A percentile compares a stretch with the other conserved stretches of the same genome.
Evolutionary conservation across 2,329 filamentous ascomycete genomes (phyloP).

Genomic region (Oidium heveae): DNA sequence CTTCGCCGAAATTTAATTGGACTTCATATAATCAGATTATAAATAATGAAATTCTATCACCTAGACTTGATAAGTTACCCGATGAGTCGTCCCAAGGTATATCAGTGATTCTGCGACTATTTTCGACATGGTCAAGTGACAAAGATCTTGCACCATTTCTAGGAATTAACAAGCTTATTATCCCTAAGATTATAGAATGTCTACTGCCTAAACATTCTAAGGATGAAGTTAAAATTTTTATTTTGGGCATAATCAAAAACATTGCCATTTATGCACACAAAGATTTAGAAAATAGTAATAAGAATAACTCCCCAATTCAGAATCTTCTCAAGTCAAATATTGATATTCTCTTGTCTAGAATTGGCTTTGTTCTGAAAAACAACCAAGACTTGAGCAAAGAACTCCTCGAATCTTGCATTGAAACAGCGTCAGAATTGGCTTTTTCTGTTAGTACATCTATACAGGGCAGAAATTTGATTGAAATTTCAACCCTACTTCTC

Average conservation of each 20-base stretch:
- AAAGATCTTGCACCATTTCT: conserved; percentile 44
- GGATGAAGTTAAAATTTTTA: conserved; percentile 64
- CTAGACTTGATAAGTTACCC: conserved; percentile 53
- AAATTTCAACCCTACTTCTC: conserved; percentile 57
- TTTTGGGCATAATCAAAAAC: conserved; percentile 49
- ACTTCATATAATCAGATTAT: conserved; percentile 42
- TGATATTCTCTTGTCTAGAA: conserved; percentile 36
- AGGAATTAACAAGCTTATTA: conserved; percentile 27
- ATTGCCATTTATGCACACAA: conserved; percentile 31
- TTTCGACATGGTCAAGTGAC: conserved; percentile 56
- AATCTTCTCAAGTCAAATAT: conserved; percentile 31
- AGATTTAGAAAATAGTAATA: background rate
- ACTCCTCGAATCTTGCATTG: conserved; percentile 54
- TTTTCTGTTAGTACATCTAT: conserved; percentile 39
- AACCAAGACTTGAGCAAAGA: conserved; percentile 35
- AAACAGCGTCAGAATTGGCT: conserved; percentile 52
- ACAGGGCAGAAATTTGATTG: conserved; percentile 53
- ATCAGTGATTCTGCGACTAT: conserved; percentile 56
- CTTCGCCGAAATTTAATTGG: conserved; percentile 48
- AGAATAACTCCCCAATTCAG: conserved; percentile 18
- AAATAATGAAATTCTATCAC: conserved; percentile 49
- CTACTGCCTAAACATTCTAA: conserved; percentile 50
- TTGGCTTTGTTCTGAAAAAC: conserved; percentile 39
- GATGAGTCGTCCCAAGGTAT: conserved; percentile 73
- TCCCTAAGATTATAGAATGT: conserved; percentile 47